Evolutionary conservation across 148 eudicot genomes (phyloP).

Genomic region (Amaranthus hypochondriacus): DNA sequence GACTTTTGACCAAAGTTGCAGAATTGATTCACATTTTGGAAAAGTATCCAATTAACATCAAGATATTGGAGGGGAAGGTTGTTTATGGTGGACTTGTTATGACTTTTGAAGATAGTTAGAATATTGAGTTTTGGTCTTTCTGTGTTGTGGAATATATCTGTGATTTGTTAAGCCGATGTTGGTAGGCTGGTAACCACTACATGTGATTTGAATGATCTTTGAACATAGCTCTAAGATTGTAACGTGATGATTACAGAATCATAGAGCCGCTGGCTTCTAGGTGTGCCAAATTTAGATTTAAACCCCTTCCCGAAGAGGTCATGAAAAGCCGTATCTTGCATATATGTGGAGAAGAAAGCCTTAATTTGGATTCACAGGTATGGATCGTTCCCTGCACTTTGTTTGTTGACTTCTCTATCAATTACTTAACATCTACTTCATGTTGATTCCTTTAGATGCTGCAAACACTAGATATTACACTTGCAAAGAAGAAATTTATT

Average conservation of each 20-base stretch:
- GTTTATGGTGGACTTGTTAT: neutral
- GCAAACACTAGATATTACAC: no score
- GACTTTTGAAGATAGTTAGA: neutral
- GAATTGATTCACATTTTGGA: neutral
- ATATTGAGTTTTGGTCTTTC: no score
- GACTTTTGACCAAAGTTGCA: neutral
- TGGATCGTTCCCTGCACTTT: constrained; percentile 11
- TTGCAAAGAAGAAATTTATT: no score
- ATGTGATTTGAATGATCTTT: neutral
- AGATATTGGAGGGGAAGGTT: neutral
- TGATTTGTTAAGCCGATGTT: neutral
- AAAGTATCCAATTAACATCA: neutral
- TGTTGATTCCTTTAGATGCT: no score
- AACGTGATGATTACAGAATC: constrained; percentile 50
- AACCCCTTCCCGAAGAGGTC: constrained; percentile 83
- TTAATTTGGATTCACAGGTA: constrained; percentile 80
- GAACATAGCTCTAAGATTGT: neutral
- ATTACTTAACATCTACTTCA: neutral
- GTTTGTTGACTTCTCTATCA: constrained; percentile 6
- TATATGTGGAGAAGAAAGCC: constrained; percentile 84
- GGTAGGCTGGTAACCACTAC: neutral
- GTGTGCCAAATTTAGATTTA: constrained; percentile 95
- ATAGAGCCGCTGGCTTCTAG: constrained; percentile 95
- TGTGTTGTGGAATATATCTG: neutral
- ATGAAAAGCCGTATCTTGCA: constrained; percentile 73